Evolutionary conservation across 768 basidiomycete species (phyloP).

Genomic region (Nidula microcarpa): DNA sequence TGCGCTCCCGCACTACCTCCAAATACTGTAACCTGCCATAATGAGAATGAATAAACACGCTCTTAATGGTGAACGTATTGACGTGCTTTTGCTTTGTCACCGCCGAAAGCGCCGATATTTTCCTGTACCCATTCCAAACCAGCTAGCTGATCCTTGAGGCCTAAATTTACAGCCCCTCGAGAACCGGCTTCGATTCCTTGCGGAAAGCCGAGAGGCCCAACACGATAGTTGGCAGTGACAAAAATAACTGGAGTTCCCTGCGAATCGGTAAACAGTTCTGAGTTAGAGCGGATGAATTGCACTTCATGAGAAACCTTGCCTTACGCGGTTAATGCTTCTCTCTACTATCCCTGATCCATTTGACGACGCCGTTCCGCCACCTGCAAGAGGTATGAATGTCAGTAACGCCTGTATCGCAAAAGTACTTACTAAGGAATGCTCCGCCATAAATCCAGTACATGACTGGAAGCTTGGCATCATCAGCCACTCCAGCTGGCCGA

Average conservation of each 20-base stretch:
- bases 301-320: background rate
- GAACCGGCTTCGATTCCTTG: slow-evolving; percentile 34
- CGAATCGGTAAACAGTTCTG: too few relatives aligned
- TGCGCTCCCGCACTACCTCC: slow-evolving; percentile 59
- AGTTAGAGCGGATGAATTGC: too few relatives aligned
- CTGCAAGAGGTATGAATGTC: too few relatives aligned
- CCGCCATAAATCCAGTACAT: slow-evolving; percentile 29
- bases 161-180: slow-evolving; percentile 39
- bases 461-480: slow-evolving; percentile 28
- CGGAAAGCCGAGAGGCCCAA: slow-evolving; percentile 47
- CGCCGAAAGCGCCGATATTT: slow-evolving; percentile 59
- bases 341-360: too few relatives aligned
- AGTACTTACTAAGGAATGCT: background rate
- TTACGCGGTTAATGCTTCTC: too few relatives aligned
- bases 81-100: slow-evolving; percentile 32
- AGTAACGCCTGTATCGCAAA: too few relatives aligned
- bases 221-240: slow-evolving; percentile 48
- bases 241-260: slow-evolving; percentile 41
- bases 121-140: slow-evolving; percentile 55
- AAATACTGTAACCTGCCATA: slow-evolving; percentile 42
- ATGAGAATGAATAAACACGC: background rate
- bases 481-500: slow-evolving; percentile 20
- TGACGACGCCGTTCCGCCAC: too few relatives aligned
- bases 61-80: background rate
- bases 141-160: slow-evolving; percentile 38